Evolutionary conservation across 352 stramenopile species (phyloP).

Genomic region (Phytopythium sindhum): DNA sequence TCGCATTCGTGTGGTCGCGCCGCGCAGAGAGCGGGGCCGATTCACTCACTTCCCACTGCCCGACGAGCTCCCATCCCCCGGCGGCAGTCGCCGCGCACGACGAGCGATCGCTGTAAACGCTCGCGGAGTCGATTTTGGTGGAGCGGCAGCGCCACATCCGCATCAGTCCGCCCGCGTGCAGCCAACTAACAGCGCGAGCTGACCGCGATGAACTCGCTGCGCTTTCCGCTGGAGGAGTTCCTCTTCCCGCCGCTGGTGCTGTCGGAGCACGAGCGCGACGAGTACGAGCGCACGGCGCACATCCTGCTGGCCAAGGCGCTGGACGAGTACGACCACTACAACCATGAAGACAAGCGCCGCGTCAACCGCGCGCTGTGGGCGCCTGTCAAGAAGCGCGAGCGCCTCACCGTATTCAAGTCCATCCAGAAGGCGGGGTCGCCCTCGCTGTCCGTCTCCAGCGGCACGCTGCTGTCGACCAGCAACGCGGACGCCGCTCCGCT

Average conservation of each 20-base stretch:
- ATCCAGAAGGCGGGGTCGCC: background rate
- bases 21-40: no score
- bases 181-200: background rate
- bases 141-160: background rate
- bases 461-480: background rate
- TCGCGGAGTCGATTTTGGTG: background rate
- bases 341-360: constrained; percentile 14
- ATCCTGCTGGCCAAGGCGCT: constrained; percentile 27
- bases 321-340: constrained; percentile 38
- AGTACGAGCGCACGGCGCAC: constrained; percentile 27
- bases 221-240: constrained; percentile 33
- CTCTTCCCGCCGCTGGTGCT: constrained; percentile 31
- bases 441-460: background rate
- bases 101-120: no score
- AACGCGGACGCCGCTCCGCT: background rate
- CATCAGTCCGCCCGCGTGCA: background rate
- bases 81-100: no score
- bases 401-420: constrained; percentile 28
- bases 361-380: constrained; percentile 38
- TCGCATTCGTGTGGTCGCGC: no score
- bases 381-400: constrained; percentile 36
- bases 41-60: no score
- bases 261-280: constrained; percentile 18
- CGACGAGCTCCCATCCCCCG: no score
- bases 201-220: constrained; percentile 8